phyloP scores from a whole-genome alignment of 2,329 filamentous ascomycete genomes.

The Westerdykella ornata region DNA sequence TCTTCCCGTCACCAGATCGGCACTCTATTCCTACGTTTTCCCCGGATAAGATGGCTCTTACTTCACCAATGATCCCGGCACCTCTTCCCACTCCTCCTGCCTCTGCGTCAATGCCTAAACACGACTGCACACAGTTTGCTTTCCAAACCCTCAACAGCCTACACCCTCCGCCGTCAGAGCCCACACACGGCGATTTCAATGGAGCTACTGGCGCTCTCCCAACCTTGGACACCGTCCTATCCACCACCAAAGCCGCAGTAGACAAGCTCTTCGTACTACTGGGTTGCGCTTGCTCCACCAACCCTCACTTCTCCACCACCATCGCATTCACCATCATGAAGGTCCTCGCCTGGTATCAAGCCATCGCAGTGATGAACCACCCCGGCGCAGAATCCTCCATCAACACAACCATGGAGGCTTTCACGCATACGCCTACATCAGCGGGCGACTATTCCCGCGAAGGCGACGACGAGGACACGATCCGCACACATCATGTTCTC shows the following conservation, averaged over 20 bases:
- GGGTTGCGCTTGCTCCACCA: constrained; percentile 29
- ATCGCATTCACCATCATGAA: constrained; percentile 32
- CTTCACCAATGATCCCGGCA: constrained; percentile 20
- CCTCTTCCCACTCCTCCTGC: constrained; percentile 26
- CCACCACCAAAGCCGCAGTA: constrained; percentile 30
- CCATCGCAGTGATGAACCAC: constrained; percentile 23
- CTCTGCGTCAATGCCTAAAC: constrained; percentile 18
- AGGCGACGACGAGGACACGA: constrained; percentile 25
- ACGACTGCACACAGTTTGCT: constrained; percentile 34
- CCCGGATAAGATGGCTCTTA: constrained; percentile 19
- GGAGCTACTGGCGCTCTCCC: constrained; percentile 21
- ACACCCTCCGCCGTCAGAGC: constrained; percentile 26
- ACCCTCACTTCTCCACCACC: constrained; percentile 35
- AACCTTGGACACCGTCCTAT: constrained; percentile 26
- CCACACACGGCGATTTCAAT: constrained; percentile 21
- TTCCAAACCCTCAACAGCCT: constrained; percentile 32
- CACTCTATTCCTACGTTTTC: constrained; percentile 18
- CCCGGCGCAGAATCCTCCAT: constrained; percentile 11
- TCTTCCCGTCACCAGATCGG: constrained; percentile 21
- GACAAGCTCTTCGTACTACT: constrained; percentile 31
- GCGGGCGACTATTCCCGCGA: constrained; percentile 20
- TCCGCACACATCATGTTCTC: constrained; percentile 29
- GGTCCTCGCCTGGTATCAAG: constrained; percentile 35
- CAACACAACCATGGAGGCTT: constrained; percentile 25
- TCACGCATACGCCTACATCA: constrained; percentile 21